Evolutionary conservation across 1,284 basidiomycete species (phyloP).

Genomic region (Fistulina hepatica): DNA sequence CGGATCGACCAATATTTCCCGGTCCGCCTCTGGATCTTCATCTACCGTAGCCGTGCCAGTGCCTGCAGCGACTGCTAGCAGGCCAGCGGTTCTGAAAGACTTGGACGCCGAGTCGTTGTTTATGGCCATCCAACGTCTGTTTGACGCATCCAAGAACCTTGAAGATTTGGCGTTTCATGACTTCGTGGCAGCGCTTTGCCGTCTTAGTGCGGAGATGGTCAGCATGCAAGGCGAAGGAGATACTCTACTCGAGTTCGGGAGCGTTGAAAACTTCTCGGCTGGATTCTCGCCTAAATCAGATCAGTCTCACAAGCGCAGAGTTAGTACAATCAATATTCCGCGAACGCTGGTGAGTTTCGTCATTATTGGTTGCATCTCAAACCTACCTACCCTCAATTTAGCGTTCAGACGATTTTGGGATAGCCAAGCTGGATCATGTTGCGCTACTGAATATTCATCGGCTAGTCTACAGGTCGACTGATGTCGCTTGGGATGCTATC

Average conservation of each 20-base stretch:
- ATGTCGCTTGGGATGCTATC: slow-evolving; percentile 78
- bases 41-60: slow-evolving; percentile 9
- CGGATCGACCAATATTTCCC: too few species aligned
- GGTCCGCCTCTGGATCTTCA: slow-evolving; percentile 21
- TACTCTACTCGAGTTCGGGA: slow-evolving; percentile 27
- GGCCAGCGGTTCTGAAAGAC: slow-evolving; percentile 60
- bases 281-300: slow-evolving; percentile 21
- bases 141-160: slow-evolving; percentile 74
- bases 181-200: slow-evolving; percentile 78
- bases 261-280: slow-evolving; percentile 24
- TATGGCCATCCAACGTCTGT: slow-evolving; percentile 64
- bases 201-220: slow-evolving; percentile 82
- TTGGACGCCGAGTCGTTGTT: slow-evolving; percentile 68
- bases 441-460: slow-evolving; percentile 77
- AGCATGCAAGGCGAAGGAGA: slow-evolving; percentile 57
- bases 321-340: slow-evolving; percentile 78
- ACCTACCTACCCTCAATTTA: slow-evolving; percentile 19
- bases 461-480: slow-evolving; percentile 67
- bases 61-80: background rate
- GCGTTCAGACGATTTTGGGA: slow-evolving; percentile 77
- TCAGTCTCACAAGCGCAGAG: slow-evolving; percentile 50
- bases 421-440: slow-evolving; percentile 75
- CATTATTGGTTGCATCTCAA: slow-evolving; percentile 6
- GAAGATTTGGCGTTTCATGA: slow-evolving; percentile 75
- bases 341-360: slow-evolving; percentile 51